Percentiles rank a stretch among this genome's conserved stretches.
phyloP scores from a whole-genome alignment of 1,284 basidiomycete genomes.

The Termitomyces sp. region DNA sequence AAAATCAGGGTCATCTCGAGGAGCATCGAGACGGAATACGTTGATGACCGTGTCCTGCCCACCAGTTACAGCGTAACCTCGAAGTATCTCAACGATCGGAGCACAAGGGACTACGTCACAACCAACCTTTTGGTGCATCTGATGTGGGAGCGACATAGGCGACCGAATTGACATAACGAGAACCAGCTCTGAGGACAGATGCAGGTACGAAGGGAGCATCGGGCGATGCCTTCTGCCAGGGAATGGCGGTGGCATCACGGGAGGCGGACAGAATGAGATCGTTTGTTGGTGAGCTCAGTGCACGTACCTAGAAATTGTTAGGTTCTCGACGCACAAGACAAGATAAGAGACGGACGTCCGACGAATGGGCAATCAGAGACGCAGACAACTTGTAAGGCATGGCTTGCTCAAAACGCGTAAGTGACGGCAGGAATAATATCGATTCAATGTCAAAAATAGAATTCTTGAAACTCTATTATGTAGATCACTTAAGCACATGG shows the following conservation, averaged over 20 bases:
- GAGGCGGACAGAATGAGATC: slow-evolving; percentile 82
- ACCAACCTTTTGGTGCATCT: slow-evolving; percentile 65
- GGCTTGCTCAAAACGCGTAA: slow-evolving; percentile 3
- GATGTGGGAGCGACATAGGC: slow-evolving; percentile 65
- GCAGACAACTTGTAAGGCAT: slow-evolving; percentile 87
- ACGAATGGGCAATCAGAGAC: slow-evolving; percentile 63
- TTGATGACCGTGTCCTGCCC: slow-evolving; percentile 85
- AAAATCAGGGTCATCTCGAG: slow-evolving; percentile 68
- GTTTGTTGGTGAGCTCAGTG: slow-evolving; percentile 62
- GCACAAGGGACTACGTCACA: slow-evolving; percentile 11
- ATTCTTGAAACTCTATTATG: not conserved
- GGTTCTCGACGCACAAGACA: slow-evolving; percentile 6
- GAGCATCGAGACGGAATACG: slow-evolving; percentile 60
- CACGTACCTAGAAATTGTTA: slow-evolving; percentile 58
- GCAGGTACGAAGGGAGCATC: slow-evolving; percentile 47
- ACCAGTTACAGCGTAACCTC: slow-evolving; percentile 81
- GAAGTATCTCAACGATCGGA: slow-evolving; percentile 19
- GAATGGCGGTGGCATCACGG: slow-evolving; percentile 84
- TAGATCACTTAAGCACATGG: slow-evolving; percentile 4
- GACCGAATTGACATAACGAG: slow-evolving; percentile 80
- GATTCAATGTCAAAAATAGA: slow-evolving; percentile 17
- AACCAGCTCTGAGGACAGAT: slow-evolving; percentile 59
- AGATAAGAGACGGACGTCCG: slow-evolving; percentile 55
- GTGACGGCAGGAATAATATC: not conserved
- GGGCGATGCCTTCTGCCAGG: slow-evolving; percentile 64